A percentile compares a stretch with the other conserved stretches of the same genome.
phyloP scores from a whole-genome alignment of 2,329 filamentous ascomycete species.

The Macrophomina phaseolina region DNA sequence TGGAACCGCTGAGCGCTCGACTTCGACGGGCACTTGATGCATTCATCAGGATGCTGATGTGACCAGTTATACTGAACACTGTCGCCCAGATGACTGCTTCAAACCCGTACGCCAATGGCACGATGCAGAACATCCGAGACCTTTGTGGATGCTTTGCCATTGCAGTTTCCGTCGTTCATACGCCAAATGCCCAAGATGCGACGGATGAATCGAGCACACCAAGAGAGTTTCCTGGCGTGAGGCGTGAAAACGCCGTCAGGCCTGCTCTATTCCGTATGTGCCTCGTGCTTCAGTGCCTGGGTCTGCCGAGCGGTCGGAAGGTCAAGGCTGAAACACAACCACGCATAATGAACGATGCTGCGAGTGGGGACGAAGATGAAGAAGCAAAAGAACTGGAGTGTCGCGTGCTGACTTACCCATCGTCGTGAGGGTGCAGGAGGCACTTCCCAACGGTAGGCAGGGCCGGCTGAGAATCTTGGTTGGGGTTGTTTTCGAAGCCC shows the following conservation, averaged over 20 bases:
- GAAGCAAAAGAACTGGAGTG: background rate
- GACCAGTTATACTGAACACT: too few species aligned
- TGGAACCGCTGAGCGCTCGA: too few species aligned
- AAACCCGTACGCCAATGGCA: background rate
- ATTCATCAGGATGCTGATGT: too few species aligned
- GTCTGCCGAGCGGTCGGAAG: too few species aligned
- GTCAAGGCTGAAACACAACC: background rate
- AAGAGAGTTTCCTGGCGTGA: too few species aligned
- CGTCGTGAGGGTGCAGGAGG: constrained; percentile 35
- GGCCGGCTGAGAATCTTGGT: constrained; percentile 23
- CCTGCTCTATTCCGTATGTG: background rate
- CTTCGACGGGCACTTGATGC: too few species aligned
- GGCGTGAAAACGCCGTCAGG: background rate
- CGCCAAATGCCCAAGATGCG: too few species aligned
- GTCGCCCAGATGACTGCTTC: background rate
- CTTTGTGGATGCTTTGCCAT: too few species aligned
- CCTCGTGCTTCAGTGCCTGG: background rate
- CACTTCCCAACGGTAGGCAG: constrained; percentile 30
- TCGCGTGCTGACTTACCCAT: constrained; percentile 33
- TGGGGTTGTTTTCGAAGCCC: constrained; percentile 29
- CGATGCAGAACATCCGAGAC: too few species aligned
- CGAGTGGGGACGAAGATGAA: background rate
- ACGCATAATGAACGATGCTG: background rate
- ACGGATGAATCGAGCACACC: too few species aligned
- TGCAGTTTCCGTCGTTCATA: too few species aligned